phyloP scores from a whole-genome alignment of 2,329 filamentous ascomycete genomes.

The Hypomyces perniciosus region DNA sequence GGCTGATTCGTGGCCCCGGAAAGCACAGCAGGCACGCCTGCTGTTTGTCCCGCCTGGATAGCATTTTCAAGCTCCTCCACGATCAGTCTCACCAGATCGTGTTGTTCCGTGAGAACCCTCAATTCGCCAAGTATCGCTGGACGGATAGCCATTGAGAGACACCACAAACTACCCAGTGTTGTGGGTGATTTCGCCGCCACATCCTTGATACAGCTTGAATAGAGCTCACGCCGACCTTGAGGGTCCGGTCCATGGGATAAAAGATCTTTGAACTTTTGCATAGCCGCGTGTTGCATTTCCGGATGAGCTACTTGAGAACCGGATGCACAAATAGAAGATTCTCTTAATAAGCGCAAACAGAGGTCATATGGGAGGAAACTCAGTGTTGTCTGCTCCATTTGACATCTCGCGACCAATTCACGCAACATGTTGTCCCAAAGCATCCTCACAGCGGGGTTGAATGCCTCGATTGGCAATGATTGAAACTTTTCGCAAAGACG shows the following conservation, averaged over 20 bases:
- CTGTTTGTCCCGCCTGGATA: slow-evolving; percentile 25
- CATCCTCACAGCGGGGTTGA: slow-evolving; percentile 55
- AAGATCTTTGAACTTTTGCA: slow-evolving; percentile 55
- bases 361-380: slow-evolving; percentile 43
- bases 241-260: slow-evolving; percentile 47
- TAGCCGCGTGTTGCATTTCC: slow-evolving; percentile 59
- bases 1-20: slow-evolving; percentile 43
- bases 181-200: slow-evolving; percentile 57
- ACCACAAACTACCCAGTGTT: slow-evolving; percentile 68
- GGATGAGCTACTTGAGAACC: slow-evolving; percentile 51
- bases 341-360: slow-evolving; percentile 62
- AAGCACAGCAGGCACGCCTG: slow-evolving; percentile 39
- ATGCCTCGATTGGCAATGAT: slow-evolving; percentile 55
- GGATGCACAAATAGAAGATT: slow-evolving; percentile 55
- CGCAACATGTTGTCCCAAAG: slow-evolving; percentile 55
- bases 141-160: slow-evolving; percentile 47
- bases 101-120: slow-evolving; percentile 51
- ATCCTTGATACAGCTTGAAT: slow-evolving; percentile 60
- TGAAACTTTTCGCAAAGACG: slow-evolving; percentile 68
- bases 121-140: slow-evolving; percentile 46
- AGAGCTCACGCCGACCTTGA: slow-evolving; percentile 56
- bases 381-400: slow-evolving; percentile 28
- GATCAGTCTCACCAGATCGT: slow-evolving; percentile 55
- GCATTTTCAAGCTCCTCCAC: slow-evolving; percentile 59
- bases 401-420: slow-evolving; percentile 39